Evolutionary conservation across 2,329 filamentous ascomycete genomes (phyloP), one percentile per base, ranked within the genome.

Genomic region (Scytalidium lignicola): DNA sequence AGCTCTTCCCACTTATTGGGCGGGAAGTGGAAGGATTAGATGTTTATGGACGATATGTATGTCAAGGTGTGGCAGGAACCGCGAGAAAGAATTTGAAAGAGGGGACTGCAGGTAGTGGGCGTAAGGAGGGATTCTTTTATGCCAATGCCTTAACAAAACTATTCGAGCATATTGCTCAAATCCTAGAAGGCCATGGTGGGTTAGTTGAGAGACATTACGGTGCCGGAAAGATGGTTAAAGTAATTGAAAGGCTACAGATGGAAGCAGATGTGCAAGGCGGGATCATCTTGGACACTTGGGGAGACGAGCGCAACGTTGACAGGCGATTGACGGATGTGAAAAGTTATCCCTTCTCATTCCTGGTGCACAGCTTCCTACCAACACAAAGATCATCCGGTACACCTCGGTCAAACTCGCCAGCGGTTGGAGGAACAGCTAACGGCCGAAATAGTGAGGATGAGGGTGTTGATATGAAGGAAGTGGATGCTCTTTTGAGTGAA

Each of bases 121-220:
- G 74, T 45, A 86, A 82, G 60, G 91, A 95, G 52, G 85, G 84
- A 3, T 88, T 91, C 71, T 96, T 96, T 73, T 97, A 96, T 65
- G 91, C 88, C 40, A 92, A 87, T 67, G 86, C 89, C 2, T 73
- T 99, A 54, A 96, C 91, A 3, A 91, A 89, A 64, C 71, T 99
- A 43, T 99, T 99, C 65, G 92, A 97, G 67, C 92, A 99, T 68
- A 96, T 99, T 66, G 92, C 93, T 2, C 89, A 95, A 65, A 96
- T 99, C 56, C 85, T 99, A 19, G 92, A 97, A 61, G 85, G 88
- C 1, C 93, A 99, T 64, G 90, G 92, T 26, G 83, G 83, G 1
- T 75, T 99, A 8, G 92, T 99, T 1, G 91, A 97, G 71, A 83
- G 89, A 43, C 93, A 99, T 67, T 99, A 99, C 64, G 93, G 93